Base-by-base conservation (phyloP, 345 rosid genomes). In the Noccaea caerulescens region DNA sequence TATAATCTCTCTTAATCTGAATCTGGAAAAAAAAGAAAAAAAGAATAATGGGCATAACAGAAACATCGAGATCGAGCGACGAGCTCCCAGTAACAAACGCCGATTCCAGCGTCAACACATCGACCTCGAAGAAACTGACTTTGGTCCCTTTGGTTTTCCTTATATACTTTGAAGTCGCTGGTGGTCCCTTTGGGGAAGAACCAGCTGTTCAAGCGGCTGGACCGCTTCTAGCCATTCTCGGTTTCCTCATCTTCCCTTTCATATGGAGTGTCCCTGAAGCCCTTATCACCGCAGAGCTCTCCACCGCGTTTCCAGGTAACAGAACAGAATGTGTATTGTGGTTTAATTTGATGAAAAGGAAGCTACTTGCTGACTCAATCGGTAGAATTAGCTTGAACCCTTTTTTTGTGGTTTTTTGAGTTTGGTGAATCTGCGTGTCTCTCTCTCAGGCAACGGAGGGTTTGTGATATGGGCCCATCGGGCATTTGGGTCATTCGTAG, bases 231-330 rank as follows among this genome's bases (percentile, higher is more conserved):
- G 89, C 96, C 12, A 42, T 88, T 36, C 83, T 88, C 1, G 96
- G 97, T 5, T 90, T 90, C 80, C 77, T 86, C 3, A 55, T 88
- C 14, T 93, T 87, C 68, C 98, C 95, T 18, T 92, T 90, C 80
- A 83, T 93, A 20, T 90, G 98, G 96, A 86, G 92, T 59, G 65
- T 93, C 30, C 97, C 97, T 18, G 96, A 93, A 76, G 97, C 97
- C 30, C 87, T 87, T 0, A 84, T 90, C 32, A 88, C 97, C 1
- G 98, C 97, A 3, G 97, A 90, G 71, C 96, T 93, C 76, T 84
- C 96, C 68, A 88, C 96, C 2, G 75, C 97, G 0, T 87, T 86
- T 61, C 98, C 97, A 10, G 79, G 79, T 76, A 52, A 39, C 3
- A 55, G 44, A 72, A 23, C 64, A 57, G n/a, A 18, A 18, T 7